Evolutionary conservation across 768 basidiomycete genomes (phyloP).

Genomic region (Hysterangium stoloniferum): DNA sequence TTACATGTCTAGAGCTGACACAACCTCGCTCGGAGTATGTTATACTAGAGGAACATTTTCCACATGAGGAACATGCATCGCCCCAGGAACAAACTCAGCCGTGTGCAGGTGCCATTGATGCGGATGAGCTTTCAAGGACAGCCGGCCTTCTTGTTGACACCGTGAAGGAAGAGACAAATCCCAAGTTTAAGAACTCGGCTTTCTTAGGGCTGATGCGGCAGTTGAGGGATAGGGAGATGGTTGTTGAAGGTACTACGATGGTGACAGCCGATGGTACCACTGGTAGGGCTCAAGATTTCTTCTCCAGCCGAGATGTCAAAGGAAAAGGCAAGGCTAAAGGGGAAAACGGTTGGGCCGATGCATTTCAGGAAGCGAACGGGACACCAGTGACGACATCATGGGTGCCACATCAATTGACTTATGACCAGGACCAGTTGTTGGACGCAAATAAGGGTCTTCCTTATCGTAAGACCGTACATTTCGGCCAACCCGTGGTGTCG

Average conservation of each 20-base stretch:
- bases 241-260: conserved; percentile 73
- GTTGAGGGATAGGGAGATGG: conserved; percentile 68
- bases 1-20: conserved; percentile 17
- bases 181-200: conserved; percentile 78
- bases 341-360: conserved; percentile 3
- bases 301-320: conserved; percentile 39
- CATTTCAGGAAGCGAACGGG: not conserved
- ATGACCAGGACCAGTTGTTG: not conserved
- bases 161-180: conserved; percentile 67
- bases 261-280: conserved; percentile 37
- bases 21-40: conserved; percentile 17
- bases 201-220: conserved; percentile 85
- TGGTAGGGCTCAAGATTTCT: conserved; percentile 20
- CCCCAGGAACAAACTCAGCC: conserved; percentile 17
- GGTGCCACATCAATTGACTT: not conserved
- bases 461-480: conserved; percentile 14
- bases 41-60: conserved; percentile 15
- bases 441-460: not conserved
- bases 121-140: conserved; percentile 71
- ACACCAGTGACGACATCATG: not conserved
- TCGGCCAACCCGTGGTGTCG: conserved; percentile 2
- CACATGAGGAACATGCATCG: conserved; percentile 20
- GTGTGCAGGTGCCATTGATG: conserved; percentile 27
- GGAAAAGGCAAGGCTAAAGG: conserved; percentile 53
- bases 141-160: conserved; percentile 72